A percentile compares a stretch with the other conserved stretches of the same genome.
Evolutionary conservation across 306 rosid species (phyloP).

Genomic region (Inga laurina): DNA sequence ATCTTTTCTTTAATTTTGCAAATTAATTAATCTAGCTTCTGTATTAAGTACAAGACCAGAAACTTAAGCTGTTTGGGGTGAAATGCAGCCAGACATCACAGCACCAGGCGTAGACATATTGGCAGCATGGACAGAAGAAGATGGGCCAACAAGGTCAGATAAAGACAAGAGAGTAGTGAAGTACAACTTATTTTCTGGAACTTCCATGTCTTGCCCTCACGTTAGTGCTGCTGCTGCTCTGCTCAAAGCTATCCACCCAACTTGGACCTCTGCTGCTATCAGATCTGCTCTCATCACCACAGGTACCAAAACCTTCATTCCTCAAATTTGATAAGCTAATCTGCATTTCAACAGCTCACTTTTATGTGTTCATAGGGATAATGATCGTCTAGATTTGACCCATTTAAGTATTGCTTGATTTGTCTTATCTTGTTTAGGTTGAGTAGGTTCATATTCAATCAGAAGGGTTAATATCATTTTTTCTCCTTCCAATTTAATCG

Average conservation of each 20-base stretch:
- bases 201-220: constrained; percentile 98
- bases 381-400: not conserved
- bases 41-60: not conserved
- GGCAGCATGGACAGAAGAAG: constrained; percentile 85
- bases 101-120: constrained; percentile 92
- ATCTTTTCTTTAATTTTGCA: too few relatives aligned
- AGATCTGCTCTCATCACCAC: constrained; percentile 93
- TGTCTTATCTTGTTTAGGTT: too few relatives aligned
- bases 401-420: not conserved
- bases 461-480: too few relatives aligned
- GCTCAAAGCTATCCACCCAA: constrained; percentile 79
- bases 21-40: too few relatives aligned
- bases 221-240: constrained; percentile 76
- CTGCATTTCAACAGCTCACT: not conserved
- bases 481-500: too few relatives aligned
- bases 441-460: too few relatives aligned
- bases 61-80: not conserved
- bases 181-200: constrained; percentile 80
- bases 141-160: constrained; percentile 65
- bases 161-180: constrained; percentile 61
- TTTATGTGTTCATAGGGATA: not conserved
- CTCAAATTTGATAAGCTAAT: not conserved
- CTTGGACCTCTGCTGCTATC: constrained; percentile 87
- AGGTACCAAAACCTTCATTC: constrained; percentile 42
- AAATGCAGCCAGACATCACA: constrained; percentile 87